Conservation (phyloP, 306 rosid genomes). For the Medicago arabica region DNA sequence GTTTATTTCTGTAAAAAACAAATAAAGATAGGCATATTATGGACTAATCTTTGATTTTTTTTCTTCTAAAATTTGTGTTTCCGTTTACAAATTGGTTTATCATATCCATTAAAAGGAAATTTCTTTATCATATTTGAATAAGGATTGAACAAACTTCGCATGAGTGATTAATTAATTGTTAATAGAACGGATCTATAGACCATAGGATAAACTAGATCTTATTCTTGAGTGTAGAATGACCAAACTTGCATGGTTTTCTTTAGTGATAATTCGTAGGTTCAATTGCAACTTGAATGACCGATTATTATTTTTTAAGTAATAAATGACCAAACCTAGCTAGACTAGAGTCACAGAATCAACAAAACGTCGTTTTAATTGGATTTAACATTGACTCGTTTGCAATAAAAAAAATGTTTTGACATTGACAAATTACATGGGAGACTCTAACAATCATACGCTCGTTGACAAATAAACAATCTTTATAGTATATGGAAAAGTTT, state of each 20-base stretch:
- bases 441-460: not conserved
- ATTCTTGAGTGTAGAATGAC: conserved; percentile 5
- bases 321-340: conserved; percentile 12
- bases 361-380: conserved; percentile 15
- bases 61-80: too few species aligned
- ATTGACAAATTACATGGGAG: not conserved
- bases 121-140: not conserved
- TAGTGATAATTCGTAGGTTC: not conserved
- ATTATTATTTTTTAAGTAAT: not conserved
- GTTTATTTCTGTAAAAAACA: too few species aligned
- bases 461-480: conserved; percentile 9
- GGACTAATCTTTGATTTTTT: too few species aligned
- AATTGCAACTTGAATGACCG: conserved; percentile 6
- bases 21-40: too few species aligned
- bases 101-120: not conserved
- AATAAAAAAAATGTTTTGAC: not conserved
- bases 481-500: conserved; percentile 2
- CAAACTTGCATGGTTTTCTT: not conserved
- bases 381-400: not conserved
- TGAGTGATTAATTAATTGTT: not conserved
- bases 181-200: not conserved
- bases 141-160: not conserved
- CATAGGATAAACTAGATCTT: not conserved
- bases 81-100: too few species aligned
- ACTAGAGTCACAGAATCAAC: conserved; percentile 3